These are phyloP conservation scores for Salinomyces thailandicus DNA, from an alignment of 2,329 filamentous ascomycete genomes.

Conservation along the genomic window DNA sequence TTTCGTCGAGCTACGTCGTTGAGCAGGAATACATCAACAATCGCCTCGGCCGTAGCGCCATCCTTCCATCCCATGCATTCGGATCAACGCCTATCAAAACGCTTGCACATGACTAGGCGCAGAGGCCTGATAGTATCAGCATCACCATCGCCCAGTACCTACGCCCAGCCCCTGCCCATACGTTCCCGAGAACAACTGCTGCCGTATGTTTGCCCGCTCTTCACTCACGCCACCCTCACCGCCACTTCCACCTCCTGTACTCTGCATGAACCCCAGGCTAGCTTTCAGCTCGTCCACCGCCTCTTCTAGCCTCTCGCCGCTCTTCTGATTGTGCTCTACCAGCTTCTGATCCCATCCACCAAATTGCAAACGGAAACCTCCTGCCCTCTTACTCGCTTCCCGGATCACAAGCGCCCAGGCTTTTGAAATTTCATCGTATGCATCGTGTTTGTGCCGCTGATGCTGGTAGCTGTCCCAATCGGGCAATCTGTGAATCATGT, in stretches of 20 bases:
- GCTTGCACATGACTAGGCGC: background rate
- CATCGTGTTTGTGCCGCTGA: constrained; percentile 85
- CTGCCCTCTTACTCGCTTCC: constrained; percentile 82
- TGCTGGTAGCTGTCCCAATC: constrained; percentile 84
- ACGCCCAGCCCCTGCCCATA: constrained; percentile 44
- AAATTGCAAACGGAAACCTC: constrained; percentile 79
- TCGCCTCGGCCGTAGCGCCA: no score
- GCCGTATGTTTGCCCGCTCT: constrained; percentile 40
- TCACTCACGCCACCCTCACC: constrained; percentile 18
- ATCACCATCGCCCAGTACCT: constrained; percentile 35
- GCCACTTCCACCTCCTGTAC: constrained; percentile 1
- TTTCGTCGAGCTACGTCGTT: no score
- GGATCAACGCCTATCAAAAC: background rate
- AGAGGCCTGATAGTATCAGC: background rate
- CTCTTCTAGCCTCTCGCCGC: constrained; percentile 66
- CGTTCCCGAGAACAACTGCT: constrained; percentile 32
- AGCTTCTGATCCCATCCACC: constrained; percentile 88
- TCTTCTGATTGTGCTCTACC: constrained; percentile 76
- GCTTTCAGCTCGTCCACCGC: constrained; percentile 68
- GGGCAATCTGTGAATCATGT: constrained; percentile 79
- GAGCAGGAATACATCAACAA: no score
- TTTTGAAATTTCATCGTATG: constrained; percentile 89
- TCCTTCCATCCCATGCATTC: no score
- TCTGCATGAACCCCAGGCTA: constrained; percentile 67
- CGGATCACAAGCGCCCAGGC: constrained; percentile 88